Evolutionary conservation across 306 rosid genomes (phyloP).

Genomic region (Echinosophora koreensis): DNA sequence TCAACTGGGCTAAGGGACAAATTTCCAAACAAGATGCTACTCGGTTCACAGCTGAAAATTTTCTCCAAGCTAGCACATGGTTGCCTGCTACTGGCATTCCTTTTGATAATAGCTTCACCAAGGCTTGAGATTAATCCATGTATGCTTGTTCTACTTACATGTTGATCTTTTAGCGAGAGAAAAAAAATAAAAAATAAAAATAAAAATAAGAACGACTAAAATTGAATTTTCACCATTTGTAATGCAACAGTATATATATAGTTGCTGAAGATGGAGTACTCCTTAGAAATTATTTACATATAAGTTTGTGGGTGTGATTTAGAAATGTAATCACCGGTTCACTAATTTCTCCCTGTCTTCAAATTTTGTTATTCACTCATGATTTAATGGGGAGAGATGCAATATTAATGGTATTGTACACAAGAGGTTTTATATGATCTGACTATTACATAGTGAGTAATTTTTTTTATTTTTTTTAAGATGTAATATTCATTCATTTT

Average conservation of each 20-base stretch:
- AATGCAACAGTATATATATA: background rate
- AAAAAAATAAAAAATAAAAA: no score
- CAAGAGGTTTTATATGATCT: background rate
- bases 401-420: background rate
- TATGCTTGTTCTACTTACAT: no score
- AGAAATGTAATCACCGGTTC: background rate
- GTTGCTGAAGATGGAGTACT: background rate
- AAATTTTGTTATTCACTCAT: background rate
- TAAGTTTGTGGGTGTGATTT: background rate
- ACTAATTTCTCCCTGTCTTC: background rate
- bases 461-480: no score
- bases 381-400: background rate
- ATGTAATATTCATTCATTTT: no score
- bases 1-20: constrained; percentile 51
- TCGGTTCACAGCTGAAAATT: constrained; percentile 45
- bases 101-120: constrained; percentile 10
- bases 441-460: no score
- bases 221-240: background rate
- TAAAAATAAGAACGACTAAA: no score
- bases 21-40: constrained; percentile 50
- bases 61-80: constrained; percentile 48
- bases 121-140: background rate
- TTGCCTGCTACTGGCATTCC: constrained; percentile 33
- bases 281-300: background rate
- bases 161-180: no score